A percentile compares a stretch with the other conserved stretches of the same genome.
These are phyloP conservation scores for Hsuehochloa calcarea DNA, from an alignment of 176 grass and related monocot species.

Conservation along the genomic window DNA sequence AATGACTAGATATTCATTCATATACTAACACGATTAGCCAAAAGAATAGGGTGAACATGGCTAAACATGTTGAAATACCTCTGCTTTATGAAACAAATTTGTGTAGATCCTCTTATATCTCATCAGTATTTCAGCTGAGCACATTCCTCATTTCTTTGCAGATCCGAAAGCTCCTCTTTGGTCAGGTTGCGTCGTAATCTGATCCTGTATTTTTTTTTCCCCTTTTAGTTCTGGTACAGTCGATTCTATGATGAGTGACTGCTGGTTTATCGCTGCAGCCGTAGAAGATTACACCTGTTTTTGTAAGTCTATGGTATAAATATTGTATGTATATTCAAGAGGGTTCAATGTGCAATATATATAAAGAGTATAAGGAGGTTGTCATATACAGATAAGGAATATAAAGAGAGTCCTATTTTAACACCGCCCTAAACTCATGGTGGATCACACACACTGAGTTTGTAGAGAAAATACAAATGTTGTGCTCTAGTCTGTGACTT, in stretches of 20 bases:
- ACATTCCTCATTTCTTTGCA: not conserved
- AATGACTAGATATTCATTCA: not conserved
- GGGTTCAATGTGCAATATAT: no score
- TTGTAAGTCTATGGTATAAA: no score
- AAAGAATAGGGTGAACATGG: not conserved
- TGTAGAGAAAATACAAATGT: no score
- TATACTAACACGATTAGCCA: not conserved
- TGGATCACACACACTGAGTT: no score
- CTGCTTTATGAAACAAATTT: not conserved
- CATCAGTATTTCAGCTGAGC: not conserved
- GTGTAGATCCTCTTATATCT: not conserved
- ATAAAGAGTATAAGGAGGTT: no score
- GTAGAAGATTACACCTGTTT: not conserved
- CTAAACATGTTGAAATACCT: not conserved
- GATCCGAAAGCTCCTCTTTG: slow-evolving; percentile 28
- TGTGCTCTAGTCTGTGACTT: no score
- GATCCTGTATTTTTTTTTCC: not conserved
- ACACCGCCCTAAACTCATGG: no score
- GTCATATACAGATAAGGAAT: no score
- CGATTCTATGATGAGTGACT: not conserved
- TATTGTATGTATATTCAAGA: no score
- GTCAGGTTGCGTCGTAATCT: not conserved
- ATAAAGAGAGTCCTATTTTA: no score
- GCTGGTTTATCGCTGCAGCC: not conserved
- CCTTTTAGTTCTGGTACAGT: not conserved